Percentiles rank a stretch among this genome's conserved stretches.
Evolutionary conservation across 176 grass and related monocot genomes (phyloP).

Genomic region (Ensete ventricosum): DNA sequence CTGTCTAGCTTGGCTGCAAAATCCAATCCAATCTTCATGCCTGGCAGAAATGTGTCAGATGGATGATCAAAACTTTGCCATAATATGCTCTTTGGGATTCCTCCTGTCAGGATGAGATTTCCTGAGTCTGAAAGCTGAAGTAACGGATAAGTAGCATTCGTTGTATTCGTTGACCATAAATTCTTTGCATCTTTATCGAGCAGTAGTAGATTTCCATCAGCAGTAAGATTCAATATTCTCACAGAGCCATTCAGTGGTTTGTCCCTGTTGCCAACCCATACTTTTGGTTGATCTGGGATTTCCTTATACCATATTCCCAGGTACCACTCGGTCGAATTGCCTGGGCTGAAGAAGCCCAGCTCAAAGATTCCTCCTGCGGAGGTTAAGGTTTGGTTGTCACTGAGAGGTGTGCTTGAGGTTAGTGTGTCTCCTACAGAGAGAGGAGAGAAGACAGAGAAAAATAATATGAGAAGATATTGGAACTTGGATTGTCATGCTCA

Average conservation of each 20-base stretch:
- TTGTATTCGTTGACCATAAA: background rate
- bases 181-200: background rate
- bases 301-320: slow-evolving; percentile 3
- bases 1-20: background rate
- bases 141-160: background rate
- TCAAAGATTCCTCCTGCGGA: slow-evolving; percentile 3
- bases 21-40: slow-evolving; percentile 9
- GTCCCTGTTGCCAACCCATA: slow-evolving; percentile 7
- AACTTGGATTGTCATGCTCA: background rate
- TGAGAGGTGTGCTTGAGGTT: background rate
- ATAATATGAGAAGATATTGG: background rate
- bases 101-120: slow-evolving; percentile 2
- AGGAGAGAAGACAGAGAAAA: background rate
- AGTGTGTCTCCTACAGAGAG: background rate
- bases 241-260: background rate
- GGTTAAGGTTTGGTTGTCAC: background rate
- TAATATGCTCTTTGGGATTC: background rate
- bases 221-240: background rate
- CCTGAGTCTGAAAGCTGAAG: slow-evolving; percentile 12
- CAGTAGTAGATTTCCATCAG: background rate
- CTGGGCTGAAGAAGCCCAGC: slow-evolving; percentile 3
- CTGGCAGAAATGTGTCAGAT: background rate
- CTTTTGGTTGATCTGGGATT: background rate
- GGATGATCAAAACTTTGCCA: slow-evolving; percentile 25
- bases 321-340: background rate